Base-by-base conservation (phyloP, 306 rosid species). In the Corylus heterophylla region DNA sequence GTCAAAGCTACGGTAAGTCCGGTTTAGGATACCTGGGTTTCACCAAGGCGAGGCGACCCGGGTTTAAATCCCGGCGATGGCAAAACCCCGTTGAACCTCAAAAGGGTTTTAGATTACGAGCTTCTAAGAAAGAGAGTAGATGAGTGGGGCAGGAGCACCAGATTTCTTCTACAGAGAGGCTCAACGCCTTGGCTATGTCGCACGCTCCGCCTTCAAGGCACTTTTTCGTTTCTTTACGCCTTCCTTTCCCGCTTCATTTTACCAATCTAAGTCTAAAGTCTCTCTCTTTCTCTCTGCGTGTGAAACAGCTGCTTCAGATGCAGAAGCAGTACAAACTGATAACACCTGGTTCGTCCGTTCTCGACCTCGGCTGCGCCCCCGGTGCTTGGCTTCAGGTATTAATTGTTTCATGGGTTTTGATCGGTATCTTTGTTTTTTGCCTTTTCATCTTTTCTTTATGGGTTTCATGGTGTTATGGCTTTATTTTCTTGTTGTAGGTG, bases 91-190 rank as follows among this genome's bases (percentile, higher is more conserved):
- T 16, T 12, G 3, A 20, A 25, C 37, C 42, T 11, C 64, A 17
- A 20, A 6, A 18, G 48, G 71, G 35, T 61, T 59, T 61, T 44
- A 17, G 50, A 2, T 3, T 17, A 5, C 14, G 51, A 50, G 18
- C 44, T 22, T 22, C 25, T 22, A 22, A 7, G 52, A 51, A 4
- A n/a, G 13, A 35, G 42, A 61, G 6, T n/a, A 81, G 59, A 93
- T 95, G 99, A 81, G 88, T 31, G 96, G 84, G 45, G 89, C 79
- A 1, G 94, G 94, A 62, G 83, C 90, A 14, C 96, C 99, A 0
- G 97, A 93, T 88, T 95, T 95, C 87, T 95, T 88, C 89, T 95
- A 90, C 87, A 87, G 92, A 84, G 99, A 95, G 14, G 98, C 99
- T 82, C 98, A 93, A 84, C 94, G 99, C 54, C 94, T 95, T 16